Evolutionary conservation across 352 stramenopile species (phyloP).

Genomic region (Phytophthora foliorum): DNA sequence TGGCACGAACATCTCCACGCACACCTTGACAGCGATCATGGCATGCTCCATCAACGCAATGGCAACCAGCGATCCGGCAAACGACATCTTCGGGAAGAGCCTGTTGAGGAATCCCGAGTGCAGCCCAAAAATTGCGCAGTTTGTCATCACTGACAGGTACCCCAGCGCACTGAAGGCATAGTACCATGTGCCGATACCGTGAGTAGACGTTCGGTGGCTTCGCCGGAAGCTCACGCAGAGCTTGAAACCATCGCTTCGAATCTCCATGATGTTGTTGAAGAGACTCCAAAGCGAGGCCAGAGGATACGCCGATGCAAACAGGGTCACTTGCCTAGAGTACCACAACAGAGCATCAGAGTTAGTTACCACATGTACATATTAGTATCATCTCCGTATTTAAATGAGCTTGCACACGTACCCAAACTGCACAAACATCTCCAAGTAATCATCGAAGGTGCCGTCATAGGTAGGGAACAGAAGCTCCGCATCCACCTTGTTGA

Average conservation of each 20-base stretch:
- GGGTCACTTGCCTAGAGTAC: constrained; percentile 89
- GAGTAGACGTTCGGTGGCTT: constrained; percentile 61
- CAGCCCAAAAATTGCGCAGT: constrained; percentile 95
- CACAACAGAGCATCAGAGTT: constrained; percentile 22
- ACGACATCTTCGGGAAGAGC: constrained; percentile 73
- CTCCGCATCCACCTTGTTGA: constrained; percentile 83
- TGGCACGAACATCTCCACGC: constrained; percentile 83
- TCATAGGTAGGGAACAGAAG: constrained; percentile 86
- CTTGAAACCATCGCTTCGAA: constrained; percentile 96
- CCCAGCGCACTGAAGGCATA: constrained; percentile 91
- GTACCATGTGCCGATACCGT: constrained; percentile 95
- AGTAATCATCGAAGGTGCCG: constrained; percentile 94
- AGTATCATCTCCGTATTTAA: background rate
- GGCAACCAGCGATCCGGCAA: constrained; percentile 62
- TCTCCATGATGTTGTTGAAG: constrained; percentile 96
- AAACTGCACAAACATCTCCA: constrained; percentile 95
- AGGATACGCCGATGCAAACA: constrained; percentile 95
- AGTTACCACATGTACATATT: constrained; percentile 12
- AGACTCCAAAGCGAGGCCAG: constrained; percentile 94
- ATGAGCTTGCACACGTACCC: constrained; percentile 61
- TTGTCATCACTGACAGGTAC: constrained; percentile 94
- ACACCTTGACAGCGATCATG: constrained; percentile 82
- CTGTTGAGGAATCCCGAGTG: constrained; percentile 87
- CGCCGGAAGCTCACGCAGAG: constrained; percentile 89
- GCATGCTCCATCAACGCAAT: constrained; percentile 80